phyloP scores from a whole-genome alignment of 495 filamentous ascomycete genomes.

The Symbiotaphrina buchneri region DNA sequence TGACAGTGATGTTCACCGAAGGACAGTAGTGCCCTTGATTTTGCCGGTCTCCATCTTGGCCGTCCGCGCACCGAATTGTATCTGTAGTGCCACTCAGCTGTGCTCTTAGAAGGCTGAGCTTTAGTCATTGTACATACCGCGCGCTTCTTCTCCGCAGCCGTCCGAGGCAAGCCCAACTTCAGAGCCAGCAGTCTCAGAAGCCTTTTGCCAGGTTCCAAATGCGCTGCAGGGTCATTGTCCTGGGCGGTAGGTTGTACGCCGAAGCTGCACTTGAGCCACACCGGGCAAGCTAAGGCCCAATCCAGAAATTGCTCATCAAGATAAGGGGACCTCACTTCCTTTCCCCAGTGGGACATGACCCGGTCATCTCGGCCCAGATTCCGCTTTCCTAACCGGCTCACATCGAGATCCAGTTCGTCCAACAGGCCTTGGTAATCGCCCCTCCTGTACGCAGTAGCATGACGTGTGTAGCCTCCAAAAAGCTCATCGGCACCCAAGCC shows the following conservation, averaged over 20 bases:
- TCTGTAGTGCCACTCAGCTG: no score
- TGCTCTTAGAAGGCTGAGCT: no score
- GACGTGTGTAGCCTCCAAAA: constrained; percentile 79
- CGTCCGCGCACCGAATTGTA: constrained; percentile 70
- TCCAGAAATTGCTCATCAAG: constrained; percentile 68
- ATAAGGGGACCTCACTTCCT: constrained; percentile 80
- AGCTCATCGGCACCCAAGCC: constrained; percentile 93
- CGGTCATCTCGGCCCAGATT: constrained; percentile 91
- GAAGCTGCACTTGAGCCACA: constrained; percentile 78
- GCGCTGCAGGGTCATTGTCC: constrained; percentile 9
- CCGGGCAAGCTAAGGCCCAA: constrained; percentile 51
- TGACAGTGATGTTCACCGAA: constrained; percentile 8
- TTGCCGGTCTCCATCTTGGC: constrained; percentile 65
- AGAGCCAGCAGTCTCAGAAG: constrained; percentile 59
- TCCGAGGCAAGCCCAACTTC: constrained; percentile 41
- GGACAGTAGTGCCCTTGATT: constrained; percentile 40
- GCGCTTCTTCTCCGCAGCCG: constrained; percentile 73
- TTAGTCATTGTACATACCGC: constrained; percentile 42
- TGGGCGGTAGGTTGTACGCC: constrained; percentile 9
- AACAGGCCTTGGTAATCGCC: constrained; percentile 46
- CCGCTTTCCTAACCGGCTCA: constrained; percentile 66
- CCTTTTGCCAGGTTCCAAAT: constrained; percentile 58
- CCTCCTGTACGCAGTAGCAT: constrained; percentile 50
- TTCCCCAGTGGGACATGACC: constrained; percentile 72
- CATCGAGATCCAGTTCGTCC: constrained; percentile 70